Evolutionary conservation across 2,329 filamentous ascomycete species (phyloP).

Genomic region (Cercospora canescens): DNA sequence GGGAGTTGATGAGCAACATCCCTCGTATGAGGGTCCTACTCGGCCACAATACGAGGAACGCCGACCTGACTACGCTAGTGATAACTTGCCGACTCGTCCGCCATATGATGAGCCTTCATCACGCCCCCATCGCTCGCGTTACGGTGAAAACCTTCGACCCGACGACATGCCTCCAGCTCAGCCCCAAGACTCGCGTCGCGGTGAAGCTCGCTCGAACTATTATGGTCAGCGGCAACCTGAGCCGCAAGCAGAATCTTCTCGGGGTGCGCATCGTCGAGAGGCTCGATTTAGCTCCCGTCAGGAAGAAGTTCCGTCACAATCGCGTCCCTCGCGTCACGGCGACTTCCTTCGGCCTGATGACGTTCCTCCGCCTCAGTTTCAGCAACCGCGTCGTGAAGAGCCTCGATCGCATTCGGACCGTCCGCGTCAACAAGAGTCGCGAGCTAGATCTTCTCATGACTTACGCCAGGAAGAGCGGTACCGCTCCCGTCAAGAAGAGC

Average conservation of each 20-base stretch:
- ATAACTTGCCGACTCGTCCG: background rate
- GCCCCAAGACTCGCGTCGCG: background rate
- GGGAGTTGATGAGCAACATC: background rate
- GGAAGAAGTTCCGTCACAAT: background rate
- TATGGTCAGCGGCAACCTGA: background rate
- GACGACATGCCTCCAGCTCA: background rate
- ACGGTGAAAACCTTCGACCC: background rate
- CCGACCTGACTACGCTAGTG: background rate
- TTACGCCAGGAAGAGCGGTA: background rate
- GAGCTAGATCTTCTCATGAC: background rate
- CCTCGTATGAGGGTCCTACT: background rate
- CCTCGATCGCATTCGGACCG: background rate
- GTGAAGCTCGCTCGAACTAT: background rate
- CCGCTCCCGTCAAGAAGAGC: background rate
- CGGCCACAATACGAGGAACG: slow-evolving; percentile 1
- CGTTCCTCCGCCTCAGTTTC: background rate
- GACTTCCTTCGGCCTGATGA: background rate
- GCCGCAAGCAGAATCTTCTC: background rate
- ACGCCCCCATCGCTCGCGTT: background rate
- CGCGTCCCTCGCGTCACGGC: background rate
- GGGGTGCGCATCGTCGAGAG: background rate
- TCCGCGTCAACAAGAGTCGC: background rate
- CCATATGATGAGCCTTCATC: background rate
- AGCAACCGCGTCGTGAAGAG: background rate
- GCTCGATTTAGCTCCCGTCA: no score